These are phyloP conservation scores for Waltergamsia citrina DNA, from an alignment of 2,329 filamentous ascomycete genomes.

Conservation along the genomic window DNA sequence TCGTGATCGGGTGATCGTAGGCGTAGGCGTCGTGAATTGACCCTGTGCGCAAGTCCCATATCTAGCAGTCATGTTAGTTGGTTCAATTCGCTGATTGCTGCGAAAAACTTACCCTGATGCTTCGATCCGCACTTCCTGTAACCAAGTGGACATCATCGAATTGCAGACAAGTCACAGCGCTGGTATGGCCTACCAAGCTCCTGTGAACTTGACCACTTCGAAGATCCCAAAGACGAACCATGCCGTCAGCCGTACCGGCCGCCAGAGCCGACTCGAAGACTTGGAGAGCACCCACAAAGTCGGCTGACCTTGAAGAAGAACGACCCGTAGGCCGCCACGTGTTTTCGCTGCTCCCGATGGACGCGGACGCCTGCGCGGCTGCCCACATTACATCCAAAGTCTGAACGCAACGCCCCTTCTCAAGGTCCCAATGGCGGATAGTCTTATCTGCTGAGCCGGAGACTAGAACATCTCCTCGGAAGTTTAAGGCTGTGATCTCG, in stretches of 20 bases:
- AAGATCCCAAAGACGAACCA: constrained; percentile 95
- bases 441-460: constrained; percentile 98
- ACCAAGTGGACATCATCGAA: constrained; percentile 95
- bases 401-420: constrained; percentile 94
- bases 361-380: constrained; percentile 76
- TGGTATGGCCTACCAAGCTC: constrained; percentile 90
- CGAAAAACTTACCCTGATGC: constrained; percentile 68
- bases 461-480: constrained; percentile 79
- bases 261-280: constrained; percentile 94
- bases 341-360: constrained; percentile 45
- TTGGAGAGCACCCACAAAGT: constrained; percentile 91
- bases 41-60: constrained; percentile 96
- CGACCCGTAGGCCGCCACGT: constrained; percentile 68
- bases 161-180: constrained; percentile 85
- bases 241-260: constrained; percentile 93
- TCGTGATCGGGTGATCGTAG: constrained; percentile 83
- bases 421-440: constrained; percentile 91
- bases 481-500: constrained; percentile 89
- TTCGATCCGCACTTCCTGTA: constrained; percentile 85
- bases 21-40: constrained; percentile 94
- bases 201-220: constrained; percentile 94
- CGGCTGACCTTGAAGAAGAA: constrained; percentile 54
- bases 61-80: constrained; percentile 47
- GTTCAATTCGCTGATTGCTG: background rate
- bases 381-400: constrained; percentile 98